Conservation (phyloP, 140 eudicot species). For the Stevia rebaudiana region DNA sequence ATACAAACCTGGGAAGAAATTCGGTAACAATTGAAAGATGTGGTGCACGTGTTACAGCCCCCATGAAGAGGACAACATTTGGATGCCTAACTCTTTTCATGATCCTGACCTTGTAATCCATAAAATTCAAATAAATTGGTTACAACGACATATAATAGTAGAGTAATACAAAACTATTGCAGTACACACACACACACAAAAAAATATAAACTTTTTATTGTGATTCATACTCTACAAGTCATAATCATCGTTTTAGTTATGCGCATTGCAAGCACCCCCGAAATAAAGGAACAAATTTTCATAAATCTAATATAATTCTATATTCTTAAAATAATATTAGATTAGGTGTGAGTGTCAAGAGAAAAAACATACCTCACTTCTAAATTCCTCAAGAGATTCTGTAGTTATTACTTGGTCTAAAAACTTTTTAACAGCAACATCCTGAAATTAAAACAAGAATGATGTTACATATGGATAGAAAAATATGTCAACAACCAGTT, state of each 20-base stretch:
- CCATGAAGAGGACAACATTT: slow-evolving; percentile 97
- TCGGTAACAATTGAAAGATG: slow-evolving; percentile 94
- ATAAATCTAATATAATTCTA: not conserved
- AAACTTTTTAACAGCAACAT: slow-evolving; percentile 93
- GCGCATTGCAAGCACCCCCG: not conserved
- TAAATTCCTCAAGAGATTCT: slow-evolving; percentile 87
- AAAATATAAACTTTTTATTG: too few relatives aligned
- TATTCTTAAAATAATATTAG: not conserved
- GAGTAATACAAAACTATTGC: not conserved
- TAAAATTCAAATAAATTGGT: not conserved
- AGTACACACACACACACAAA: not conserved
- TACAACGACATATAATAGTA: slow-evolving; percentile 5
- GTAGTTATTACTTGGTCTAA: slow-evolving; percentile 85
- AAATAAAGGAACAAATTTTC: not conserved
- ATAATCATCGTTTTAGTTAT: not conserved
- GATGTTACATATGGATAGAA: not conserved
- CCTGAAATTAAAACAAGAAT: slow-evolving; percentile 39
- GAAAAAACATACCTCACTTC: slow-evolving; percentile 61
- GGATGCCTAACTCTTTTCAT: slow-evolving; percentile 95
- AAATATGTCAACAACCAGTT: not conserved
- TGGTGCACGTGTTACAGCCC: slow-evolving; percentile 94
- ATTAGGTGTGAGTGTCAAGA: not conserved
- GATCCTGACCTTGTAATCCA: slow-evolving; percentile 62
- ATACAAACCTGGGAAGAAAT: slow-evolving; percentile 90
- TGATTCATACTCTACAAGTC: not conserved